Base-by-base conservation (phyloP, 768 basidiomycete species). In the Macrolepiota albuminosa region DNA sequence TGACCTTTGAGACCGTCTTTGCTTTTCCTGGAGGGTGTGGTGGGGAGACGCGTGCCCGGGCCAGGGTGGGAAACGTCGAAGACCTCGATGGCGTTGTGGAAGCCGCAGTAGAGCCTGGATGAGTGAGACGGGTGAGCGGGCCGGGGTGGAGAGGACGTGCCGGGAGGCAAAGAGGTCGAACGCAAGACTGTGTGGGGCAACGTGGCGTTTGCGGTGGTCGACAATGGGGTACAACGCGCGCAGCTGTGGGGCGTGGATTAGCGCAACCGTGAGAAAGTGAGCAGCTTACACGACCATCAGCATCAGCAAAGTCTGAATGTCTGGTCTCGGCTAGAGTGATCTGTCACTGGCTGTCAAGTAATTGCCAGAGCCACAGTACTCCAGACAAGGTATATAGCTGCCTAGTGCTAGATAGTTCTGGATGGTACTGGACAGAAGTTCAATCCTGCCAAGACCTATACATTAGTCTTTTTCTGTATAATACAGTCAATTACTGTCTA, bases 181-280 rank as follows among this genome's bases (percentile, higher is more conserved):
- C 0, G 88, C 80, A 60, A 98, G 56, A 21, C 21, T 21, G 21
- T 21, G 21, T 21, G 21, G 21, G 21, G 21, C 21, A 21, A 21
- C 21, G 21, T 92, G 85, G 36, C 95, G 83, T 73, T 98, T 96
- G n/a, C 89, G 79, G 66, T 98, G 95, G 70, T 98, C 95, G 10
- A 98, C 82, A 42, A 98, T 96, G 43, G 80, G 79, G 71, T 98
- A 98, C 1, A 93, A 95, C 0, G 95, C 96, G 18, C 95, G 84
- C 21, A 93, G 81, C 95, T 97, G 68, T 45, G 33, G 33, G 8
- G 33, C 33, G 33, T 34, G 33, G 33, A 51, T 24, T 42, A 26
- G 29, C 37, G 36, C 40, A 10, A 51, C n/a, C 42, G 26, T 16
- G 16, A 13, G 21, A 10, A 21, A 21, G 21, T 21, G 21, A 6